These are phyloP conservation scores for Chlamydomonas schloesseri DNA, from an alignment of 139 green algal species.

Conservation along the genomic window DNA sequence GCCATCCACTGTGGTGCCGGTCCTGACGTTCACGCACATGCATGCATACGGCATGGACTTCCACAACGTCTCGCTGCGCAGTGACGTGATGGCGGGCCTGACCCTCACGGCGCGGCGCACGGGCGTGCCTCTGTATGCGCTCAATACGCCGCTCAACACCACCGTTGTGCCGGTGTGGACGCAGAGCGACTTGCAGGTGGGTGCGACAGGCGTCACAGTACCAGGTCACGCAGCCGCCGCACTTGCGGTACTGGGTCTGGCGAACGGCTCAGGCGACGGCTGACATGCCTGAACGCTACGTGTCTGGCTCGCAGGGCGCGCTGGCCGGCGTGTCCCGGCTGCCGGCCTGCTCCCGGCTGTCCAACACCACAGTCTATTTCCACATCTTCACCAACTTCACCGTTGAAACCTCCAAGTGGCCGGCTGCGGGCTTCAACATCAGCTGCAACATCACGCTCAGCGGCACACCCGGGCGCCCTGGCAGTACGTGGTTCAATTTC, in stretches of 20 bases:
- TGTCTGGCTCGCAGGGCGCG: background rate
- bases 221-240: too few relatives aligned
- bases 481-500: slow-evolving; percentile 28
- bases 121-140: background rate
- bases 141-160: background rate
- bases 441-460: slow-evolving; percentile 27
- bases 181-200: slow-evolving; percentile 16
- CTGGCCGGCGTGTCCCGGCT: background rate
- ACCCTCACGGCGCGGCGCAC: background rate
- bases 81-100: background rate
- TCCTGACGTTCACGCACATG: background rate
- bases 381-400: slow-evolving; percentile 19
- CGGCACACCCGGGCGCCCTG: background rate
- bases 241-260: too few relatives aligned
- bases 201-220: too few relatives aligned
- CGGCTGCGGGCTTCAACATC: background rate
- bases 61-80: background rate
- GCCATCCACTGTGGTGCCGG: background rate
- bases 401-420: slow-evolving; percentile 17
- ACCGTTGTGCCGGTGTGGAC: slow-evolving; percentile 23
- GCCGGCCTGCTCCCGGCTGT: background rate
- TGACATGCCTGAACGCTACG: background rate
- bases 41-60: slow-evolving; percentile 22
- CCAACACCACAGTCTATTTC: slow-evolving; percentile 27
- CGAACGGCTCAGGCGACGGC: too few relatives aligned